Percentiles rank a stretch among this genome's conserved stretches.
These are phyloP conservation scores for Coprinellus aureogranulatus DNA, from an alignment of 768 basidiomycete species.

Conservation along the genomic window DNA sequence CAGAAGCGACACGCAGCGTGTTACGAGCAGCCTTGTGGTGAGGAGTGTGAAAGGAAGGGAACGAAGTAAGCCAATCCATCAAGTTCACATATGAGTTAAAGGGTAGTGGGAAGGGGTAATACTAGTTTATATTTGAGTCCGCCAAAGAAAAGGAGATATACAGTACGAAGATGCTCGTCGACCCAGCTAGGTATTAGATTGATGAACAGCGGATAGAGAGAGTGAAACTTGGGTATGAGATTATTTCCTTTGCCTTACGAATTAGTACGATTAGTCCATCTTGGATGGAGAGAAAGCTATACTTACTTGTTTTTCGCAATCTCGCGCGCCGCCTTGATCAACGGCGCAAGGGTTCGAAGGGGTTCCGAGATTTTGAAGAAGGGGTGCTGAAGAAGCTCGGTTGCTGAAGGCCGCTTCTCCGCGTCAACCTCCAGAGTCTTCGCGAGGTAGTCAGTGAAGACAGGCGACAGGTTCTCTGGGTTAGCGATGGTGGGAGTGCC, in stretches of 20 bases:
- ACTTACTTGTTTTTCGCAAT: conserved; percentile 63
- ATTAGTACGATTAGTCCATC: background rate
- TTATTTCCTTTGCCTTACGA: background rate
- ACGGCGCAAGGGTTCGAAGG: conserved; percentile 76
- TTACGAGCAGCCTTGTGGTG: too few species aligned
- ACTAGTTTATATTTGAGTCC: background rate
- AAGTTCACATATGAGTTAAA: background rate
- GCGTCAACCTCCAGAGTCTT: conserved; percentile 92
- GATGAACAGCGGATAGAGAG: background rate
- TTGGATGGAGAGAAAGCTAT: background rate
- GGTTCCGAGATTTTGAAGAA: conserved; percentile 90
- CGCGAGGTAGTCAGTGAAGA: conserved; percentile 88
- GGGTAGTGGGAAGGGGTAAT: background rate
- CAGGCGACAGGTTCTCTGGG: conserved; percentile 65
- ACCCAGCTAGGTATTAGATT: background rate
- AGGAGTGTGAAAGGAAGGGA: too few species aligned
- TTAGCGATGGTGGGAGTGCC: conserved; percentile 96
- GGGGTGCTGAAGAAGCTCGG: conserved; percentile 77
- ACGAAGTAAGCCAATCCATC: background rate
- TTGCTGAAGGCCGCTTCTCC: conserved; percentile 88
- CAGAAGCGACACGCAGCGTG: too few species aligned
- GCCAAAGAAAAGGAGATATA: background rate
- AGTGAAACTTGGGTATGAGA: background rate
- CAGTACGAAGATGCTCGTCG: background rate
- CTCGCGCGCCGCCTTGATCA: conserved; percentile 91